phyloP scores from a whole-genome alignment of 2,329 filamentous ascomycete genomes.

The Alternaria tenuissima region DNA sequence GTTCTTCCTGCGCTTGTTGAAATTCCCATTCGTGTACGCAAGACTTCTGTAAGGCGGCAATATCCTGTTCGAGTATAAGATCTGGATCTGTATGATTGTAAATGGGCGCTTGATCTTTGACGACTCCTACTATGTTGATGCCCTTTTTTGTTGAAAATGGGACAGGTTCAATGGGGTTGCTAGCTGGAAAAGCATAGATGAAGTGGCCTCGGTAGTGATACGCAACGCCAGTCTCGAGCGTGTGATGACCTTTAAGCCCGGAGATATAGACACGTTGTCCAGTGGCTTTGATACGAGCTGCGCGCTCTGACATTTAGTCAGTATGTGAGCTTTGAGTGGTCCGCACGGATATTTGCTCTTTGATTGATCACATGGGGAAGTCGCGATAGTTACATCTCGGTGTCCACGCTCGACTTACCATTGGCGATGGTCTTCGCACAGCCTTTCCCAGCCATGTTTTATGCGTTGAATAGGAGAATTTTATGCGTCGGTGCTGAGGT shows the following conservation, averaged over 20 bases:
- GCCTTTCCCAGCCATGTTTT: background rate
- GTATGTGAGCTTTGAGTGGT: background rate
- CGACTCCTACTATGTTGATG: constrained; percentile 23
- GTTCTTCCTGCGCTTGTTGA: constrained; percentile 13
- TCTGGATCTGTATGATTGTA: constrained; percentile 11
- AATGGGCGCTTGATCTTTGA: constrained; percentile 13
- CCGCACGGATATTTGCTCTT: background rate
- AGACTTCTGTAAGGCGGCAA: constrained; percentile 23
- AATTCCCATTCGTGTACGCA: constrained; percentile 13
- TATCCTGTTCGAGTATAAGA: constrained; percentile 13
- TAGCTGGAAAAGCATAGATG: constrained; percentile 28
- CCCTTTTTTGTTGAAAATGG: constrained; percentile 30
- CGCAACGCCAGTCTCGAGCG: constrained; percentile 33
- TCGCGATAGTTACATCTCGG: background rate
- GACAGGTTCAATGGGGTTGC: constrained; percentile 33
- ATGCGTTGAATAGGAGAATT: background rate
- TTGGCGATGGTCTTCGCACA: background rate
- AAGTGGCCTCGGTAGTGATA: constrained; percentile 45
- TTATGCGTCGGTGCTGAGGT: background rate
- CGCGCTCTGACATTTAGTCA: constrained; percentile 1
- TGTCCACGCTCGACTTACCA: background rate
- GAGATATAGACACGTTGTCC: constrained; percentile 36
- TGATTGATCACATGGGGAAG: background rate
- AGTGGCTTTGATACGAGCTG: constrained; percentile 17
- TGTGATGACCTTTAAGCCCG: constrained; percentile 29